These are phyloP conservation scores for Acaromyces ingoldii DNA, from an alignment of 1,284 basidiomycete species.

Conservation along the genomic window DNA sequence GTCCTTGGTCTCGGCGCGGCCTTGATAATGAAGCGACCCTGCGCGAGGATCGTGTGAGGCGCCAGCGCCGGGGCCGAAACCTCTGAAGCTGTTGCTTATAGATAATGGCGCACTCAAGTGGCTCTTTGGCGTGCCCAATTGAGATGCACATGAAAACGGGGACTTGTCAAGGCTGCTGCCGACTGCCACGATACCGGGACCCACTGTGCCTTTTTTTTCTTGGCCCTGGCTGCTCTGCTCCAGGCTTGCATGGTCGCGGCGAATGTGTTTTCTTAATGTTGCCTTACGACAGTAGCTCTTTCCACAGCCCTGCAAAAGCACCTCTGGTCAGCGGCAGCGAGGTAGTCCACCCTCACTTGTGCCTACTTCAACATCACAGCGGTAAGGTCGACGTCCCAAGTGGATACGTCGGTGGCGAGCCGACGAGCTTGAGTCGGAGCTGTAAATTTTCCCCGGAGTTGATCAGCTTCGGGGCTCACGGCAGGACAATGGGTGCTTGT, in stretches of 20 bases:
- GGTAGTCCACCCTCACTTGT: not conserved
- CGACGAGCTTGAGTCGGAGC: constrained; percentile 58
- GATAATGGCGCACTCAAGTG: too few species aligned
- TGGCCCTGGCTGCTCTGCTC: not conserved
- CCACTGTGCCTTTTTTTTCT: not conserved
- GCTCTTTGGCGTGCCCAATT: too few species aligned
- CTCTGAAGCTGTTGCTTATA: too few species aligned
- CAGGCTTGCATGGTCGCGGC: constrained; percentile 40
- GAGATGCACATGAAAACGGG: too few species aligned
- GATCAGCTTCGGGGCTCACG: not conserved
- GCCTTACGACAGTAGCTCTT: constrained; percentile 52
- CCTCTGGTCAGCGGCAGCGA: not conserved
- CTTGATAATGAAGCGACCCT: too few species aligned
- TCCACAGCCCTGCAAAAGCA: constrained; percentile 19
- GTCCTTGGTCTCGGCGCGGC: too few species aligned
- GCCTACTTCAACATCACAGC: constrained; percentile 39
- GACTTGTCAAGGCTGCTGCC: not conserved
- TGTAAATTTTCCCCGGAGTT: constrained; percentile 1
- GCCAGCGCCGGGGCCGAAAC: too few species aligned
- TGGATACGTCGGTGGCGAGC: constrained; percentile 71
- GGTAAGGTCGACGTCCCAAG: constrained; percentile 53
- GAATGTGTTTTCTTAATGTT: constrained; percentile 54
- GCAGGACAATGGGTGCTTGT: too few species aligned
- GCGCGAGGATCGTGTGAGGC: too few species aligned
- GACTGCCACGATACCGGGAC: not conserved